Evolutionary conservation across 257 asterid genomes (phyloP), one percentile per base, ranked within the genome.

Genomic region (Salvia miltiorrhiza): DNA sequence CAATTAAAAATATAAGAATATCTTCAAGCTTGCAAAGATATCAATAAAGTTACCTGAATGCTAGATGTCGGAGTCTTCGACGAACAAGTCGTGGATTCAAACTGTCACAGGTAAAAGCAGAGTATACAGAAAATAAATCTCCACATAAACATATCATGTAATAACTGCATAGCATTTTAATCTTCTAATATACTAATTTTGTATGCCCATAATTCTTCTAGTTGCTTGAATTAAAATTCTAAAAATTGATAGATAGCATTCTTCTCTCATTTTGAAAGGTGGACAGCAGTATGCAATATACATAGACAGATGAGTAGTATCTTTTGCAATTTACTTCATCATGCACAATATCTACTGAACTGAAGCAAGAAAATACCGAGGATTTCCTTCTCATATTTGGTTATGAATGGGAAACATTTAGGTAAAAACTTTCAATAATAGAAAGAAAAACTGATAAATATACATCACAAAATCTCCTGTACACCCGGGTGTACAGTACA

Each of bases 71-170:
- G 65, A 91, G 75, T 81, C 97, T 91, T 82, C 95, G 81, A 49
- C 97, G 97, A 64, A 91, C 99, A 62, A 89, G 92, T 43, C 87
- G 83, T 37, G 85, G 92, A 81, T 89, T 87, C 75, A 94, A 81
- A 78, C 99, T 91, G 96, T 48, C 43, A 80, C 43, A 40, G 67
- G 63, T 39, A 67, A 65, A 54, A 69, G 68, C 19, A 54, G 63
- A 52, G 45, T 21, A n/a, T 35, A 55, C 9, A 23, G 14, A 41
- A 59, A 59, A 50, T 47, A 47, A 71, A 24, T 41, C 17, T 3
- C 35, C 52, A 44, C 12, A 20, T 19, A 67, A 73, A 65, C 39
- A 39, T 72, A 33, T 66, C 64, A 45, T 65, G 48, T 2, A 19
- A 14, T 19, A 26, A 47, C 43, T 12, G 17, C 76, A 19, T 33